Percentiles rank a stretch among this genome's conserved stretches.
Conservation (phyloP, 352 stramenopile genomes). For the Plasmopara viticola region DNA sequence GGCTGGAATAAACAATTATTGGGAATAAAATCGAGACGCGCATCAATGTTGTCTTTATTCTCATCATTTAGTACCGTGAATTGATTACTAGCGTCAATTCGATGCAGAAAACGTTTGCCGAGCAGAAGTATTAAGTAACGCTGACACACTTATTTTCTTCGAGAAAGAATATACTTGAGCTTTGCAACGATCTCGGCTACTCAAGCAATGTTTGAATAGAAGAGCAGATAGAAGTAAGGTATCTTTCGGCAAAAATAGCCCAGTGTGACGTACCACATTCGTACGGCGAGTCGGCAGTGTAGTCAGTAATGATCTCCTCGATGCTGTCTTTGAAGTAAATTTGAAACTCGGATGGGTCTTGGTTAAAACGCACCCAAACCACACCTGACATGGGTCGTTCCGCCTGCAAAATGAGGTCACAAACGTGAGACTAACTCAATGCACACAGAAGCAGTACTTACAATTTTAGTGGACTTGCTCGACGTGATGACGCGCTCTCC, state of each 20-base stretch:
- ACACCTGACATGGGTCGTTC: constrained; percentile 83
- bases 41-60: constrained; percentile 42
- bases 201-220: constrained; percentile 10
- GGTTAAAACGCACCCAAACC: constrained; percentile 82
- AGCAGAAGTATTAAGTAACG: no score
- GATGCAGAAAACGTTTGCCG: not conserved
- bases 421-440: constrained; percentile 3
- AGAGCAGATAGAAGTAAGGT: constrained; percentile 9
- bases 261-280: constrained; percentile 63
- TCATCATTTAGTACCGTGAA: constrained; percentile 3
- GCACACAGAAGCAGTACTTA: constrained; percentile 36
- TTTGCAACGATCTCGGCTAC: constrained; percentile 85
- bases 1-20: constrained; percentile 39
- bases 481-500: constrained; percentile 86
- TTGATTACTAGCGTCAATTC: no score
- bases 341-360: constrained; percentile 81
- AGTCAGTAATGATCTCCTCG: constrained; percentile 86
- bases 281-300: constrained; percentile 85
- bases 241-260: not conserved
- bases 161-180: constrained; percentile 86
- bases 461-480: constrained; percentile 83
- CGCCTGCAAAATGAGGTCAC: constrained; percentile 31
- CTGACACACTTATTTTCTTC: constrained; percentile 46
- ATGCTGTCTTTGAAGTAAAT: constrained; percentile 87
- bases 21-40: constrained; percentile 84